Conservation (phyloP, 805 yeast species). For the Starmerella apis region DNA sequence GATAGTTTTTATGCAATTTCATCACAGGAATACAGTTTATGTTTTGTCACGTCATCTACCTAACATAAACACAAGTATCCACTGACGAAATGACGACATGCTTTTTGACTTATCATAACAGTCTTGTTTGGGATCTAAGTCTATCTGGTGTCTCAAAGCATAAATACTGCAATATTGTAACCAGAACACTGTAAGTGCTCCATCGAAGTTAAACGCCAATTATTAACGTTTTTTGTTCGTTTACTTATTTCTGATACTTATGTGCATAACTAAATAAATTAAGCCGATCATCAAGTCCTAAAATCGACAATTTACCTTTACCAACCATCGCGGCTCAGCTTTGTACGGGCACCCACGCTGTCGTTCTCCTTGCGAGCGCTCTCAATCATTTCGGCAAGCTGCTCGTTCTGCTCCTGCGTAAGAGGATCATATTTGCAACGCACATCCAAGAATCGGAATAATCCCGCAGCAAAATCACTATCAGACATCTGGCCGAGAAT, state of each 20-base stretch:
- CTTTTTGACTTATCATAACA: no score
- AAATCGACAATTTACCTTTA: not conserved
- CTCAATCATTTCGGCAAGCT: constrained; percentile 25
- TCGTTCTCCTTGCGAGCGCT: constrained; percentile 25
- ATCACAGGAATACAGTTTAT: no score
- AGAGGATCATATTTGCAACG: constrained; percentile 64
- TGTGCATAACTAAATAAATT: constrained; percentile 7
- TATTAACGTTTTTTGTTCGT: no score
- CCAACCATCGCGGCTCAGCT: constrained; percentile 26
- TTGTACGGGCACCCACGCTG: constrained; percentile 19
- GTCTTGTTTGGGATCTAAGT: no score
- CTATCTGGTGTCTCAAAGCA: no score
- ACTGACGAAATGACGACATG: no score
- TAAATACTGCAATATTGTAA: no score
- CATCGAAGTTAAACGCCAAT: no score
- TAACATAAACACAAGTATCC: no score
- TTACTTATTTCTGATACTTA: no score
- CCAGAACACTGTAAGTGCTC: no score
- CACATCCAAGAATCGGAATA: constrained; percentile 75
- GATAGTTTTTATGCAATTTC: not conserved
- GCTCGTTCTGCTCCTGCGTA: constrained; percentile 47
- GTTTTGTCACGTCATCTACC: no score
- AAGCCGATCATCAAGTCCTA: not conserved
- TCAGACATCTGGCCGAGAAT: constrained; percentile 78
- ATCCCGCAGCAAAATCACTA: constrained; percentile 86